A percentile compares a stretch with the other conserved stretches of the same genome.
These are phyloP conservation scores for Hygrocybe coccinea DNA, from an alignment of 768 basidiomycete genomes.

Conservation along the genomic window DNA sequence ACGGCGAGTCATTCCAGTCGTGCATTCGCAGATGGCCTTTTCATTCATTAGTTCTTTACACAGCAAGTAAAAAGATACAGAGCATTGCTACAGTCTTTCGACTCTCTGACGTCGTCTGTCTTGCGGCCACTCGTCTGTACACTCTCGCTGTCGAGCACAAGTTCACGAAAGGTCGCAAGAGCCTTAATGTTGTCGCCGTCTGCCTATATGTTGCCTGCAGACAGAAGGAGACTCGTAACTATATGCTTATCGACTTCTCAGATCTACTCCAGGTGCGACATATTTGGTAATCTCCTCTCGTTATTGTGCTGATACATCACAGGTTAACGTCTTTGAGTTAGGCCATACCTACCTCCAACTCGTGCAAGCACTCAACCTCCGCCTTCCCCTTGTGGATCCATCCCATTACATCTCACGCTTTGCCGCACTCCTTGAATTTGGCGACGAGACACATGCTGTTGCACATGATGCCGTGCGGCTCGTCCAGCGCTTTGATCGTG, in stretches of 20 bases:
- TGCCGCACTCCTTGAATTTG: constrained; percentile 90
- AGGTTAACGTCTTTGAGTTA: constrained; percentile 98
- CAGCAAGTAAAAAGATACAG: constrained; percentile 80
- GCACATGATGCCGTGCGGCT: constrained; percentile 91
- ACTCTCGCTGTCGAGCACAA: constrained; percentile 91
- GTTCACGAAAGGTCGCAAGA: constrained; percentile 90
- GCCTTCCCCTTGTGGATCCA: constrained; percentile 87
- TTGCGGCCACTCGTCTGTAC: constrained; percentile 82
- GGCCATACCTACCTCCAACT: constrained; percentile 95
- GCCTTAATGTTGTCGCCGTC: constrained; percentile 90
- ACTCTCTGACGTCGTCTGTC: constrained; percentile 73
- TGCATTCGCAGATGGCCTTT: background rate
- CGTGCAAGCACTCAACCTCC: constrained; percentile 79
- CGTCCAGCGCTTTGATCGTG: constrained; percentile 87
- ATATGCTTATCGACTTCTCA: constrained; percentile 99
- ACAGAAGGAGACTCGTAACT: constrained; percentile 82
- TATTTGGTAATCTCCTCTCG: background rate
- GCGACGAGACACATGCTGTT: constrained; percentile 87
- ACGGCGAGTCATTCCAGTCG: constrained; percentile 49
- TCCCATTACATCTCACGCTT: constrained; percentile 96
- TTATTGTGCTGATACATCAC: constrained; percentile 1
- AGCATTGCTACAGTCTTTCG: constrained; percentile 73
- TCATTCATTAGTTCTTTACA: constrained; percentile 5
- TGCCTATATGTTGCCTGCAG: constrained; percentile 94
- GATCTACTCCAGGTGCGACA: constrained; percentile 75